Evolutionary conservation across 2,329 filamentous ascomycete genomes (phyloP).

Genomic region (Macrophomina phaseolina): DNA sequence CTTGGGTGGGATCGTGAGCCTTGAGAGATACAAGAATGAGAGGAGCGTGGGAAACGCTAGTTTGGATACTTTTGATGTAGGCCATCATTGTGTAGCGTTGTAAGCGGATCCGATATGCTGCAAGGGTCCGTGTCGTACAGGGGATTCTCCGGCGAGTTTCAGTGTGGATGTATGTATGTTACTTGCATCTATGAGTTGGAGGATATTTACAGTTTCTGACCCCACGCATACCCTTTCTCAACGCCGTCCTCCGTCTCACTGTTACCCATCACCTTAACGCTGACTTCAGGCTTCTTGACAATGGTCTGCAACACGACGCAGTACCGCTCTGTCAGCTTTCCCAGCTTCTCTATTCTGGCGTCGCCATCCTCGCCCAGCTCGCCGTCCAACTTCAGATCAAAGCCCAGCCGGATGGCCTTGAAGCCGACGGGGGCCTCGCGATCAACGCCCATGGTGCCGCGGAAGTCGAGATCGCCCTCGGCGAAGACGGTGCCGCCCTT

Average conservation of each 20-base stretch:
- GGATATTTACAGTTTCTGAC: background rate
- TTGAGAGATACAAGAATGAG: too few species aligned
- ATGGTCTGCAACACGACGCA: conserved; percentile 43
- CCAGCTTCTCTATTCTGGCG: conserved; percentile 52
- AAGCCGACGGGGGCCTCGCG: conserved; percentile 54
- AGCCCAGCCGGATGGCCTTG: conserved; percentile 52
- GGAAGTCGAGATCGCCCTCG: conserved; percentile 57
- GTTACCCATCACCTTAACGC: conserved; percentile 5
- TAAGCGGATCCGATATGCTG: too few species aligned
- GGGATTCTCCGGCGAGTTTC: too few species aligned
- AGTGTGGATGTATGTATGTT: too few species aligned
- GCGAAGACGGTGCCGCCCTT: conserved; percentile 49
- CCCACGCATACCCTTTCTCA: conserved; percentile 13
- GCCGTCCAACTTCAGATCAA: conserved; percentile 35
- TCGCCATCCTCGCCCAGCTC: conserved; percentile 43
- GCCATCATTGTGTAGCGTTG: too few species aligned
- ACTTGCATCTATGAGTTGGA: background rate
- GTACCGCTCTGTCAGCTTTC: conserved; percentile 57
- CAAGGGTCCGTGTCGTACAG: too few species aligned
- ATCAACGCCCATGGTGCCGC: conserved; percentile 57
- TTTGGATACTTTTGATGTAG: too few species aligned
- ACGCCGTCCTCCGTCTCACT: conserved; percentile 31
- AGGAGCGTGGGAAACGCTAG: too few species aligned
- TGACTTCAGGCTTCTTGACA: conserved; percentile 11
- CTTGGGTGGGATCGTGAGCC: too few species aligned